Percentiles rank a stretch among this genome's conserved stretches.
phyloP scores from a whole-genome alignment of 2,329 filamentous ascomycete species.

The Epichloe festucae region DNA sequence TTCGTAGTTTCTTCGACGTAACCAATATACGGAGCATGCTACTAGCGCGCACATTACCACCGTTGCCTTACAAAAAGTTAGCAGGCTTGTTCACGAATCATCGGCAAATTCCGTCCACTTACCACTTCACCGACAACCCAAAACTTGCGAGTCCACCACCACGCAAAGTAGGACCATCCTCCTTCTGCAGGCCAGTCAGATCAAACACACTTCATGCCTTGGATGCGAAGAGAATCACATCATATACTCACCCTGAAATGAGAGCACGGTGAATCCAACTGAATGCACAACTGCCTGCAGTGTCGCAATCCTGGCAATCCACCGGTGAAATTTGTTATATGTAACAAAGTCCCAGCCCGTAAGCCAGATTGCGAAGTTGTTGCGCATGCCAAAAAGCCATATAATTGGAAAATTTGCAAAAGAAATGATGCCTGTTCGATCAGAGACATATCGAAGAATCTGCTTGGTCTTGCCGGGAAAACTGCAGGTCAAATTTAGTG shows the following conservation, averaged over 20 bases:
- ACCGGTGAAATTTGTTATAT: slow-evolving; percentile 55
- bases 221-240: not conserved
- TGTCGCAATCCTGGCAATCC: slow-evolving; percentile 49
- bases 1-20: slow-evolving; percentile 41
- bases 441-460: slow-evolving; percentile 41
- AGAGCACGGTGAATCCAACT: slow-evolving; percentile 39
- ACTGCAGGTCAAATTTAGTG: slow-evolving; percentile 11
- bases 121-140: slow-evolving; percentile 38
- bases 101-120: not conserved
- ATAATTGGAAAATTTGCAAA: slow-evolving; percentile 51
- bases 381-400: slow-evolving; percentile 55
- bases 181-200: slow-evolving; percentile 18
- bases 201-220: not conserved
- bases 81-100: not conserved
- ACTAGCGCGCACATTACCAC: slow-evolving; percentile 32
- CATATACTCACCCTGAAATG: slow-evolving; percentile 20
- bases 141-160: slow-evolving; percentile 30
- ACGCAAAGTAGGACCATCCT: slow-evolving; percentile 21
- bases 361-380: slow-evolving; percentile 52
- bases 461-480: slow-evolving; percentile 22
- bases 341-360: slow-evolving; percentile 58
- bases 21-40: slow-evolving; percentile 34
- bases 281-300: slow-evolving; percentile 51
- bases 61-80: slow-evolving; percentile 24
- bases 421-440: slow-evolving; percentile 50